phyloP scores from a whole-genome alignment of 495 filamentous ascomycete species.

The Paragyromitra xinjiangensis region DNA sequence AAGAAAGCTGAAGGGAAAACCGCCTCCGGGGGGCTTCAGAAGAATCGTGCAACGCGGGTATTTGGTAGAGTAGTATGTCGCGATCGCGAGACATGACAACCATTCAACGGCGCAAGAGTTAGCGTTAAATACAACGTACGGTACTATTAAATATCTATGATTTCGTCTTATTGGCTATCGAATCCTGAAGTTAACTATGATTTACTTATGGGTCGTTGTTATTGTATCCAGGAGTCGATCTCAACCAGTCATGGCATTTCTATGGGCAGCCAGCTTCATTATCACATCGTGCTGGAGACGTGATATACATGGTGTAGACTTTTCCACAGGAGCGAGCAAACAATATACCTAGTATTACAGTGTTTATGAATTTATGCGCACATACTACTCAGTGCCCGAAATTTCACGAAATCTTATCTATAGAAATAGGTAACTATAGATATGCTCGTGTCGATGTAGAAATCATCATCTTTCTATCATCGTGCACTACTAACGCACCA shows the following conservation, averaged over 20 bases:
- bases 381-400: not conserved
- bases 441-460: not conserved
- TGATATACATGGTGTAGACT: not conserved
- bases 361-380: not conserved
- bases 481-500: not conserved
- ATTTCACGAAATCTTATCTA: not conserved
- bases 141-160: too few species aligned
- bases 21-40: too few species aligned
- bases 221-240: not conserved
- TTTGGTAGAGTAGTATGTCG: not conserved
- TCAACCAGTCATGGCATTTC: not conserved
- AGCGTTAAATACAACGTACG: not conserved
- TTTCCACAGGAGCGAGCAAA: not conserved
- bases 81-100: not conserved
- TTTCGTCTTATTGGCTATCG: too few species aligned
- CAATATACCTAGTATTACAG: not conserved
- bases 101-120: not conserved
- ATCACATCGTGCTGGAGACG: not conserved
- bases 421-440: not conserved
- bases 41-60: too few species aligned
- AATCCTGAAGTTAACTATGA: too few species aligned
- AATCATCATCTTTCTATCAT: not conserved
- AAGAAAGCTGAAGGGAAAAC: too few species aligned
- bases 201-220: too few species aligned
- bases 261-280: not conserved